Percentiles rank a stretch among this genome's conserved stretches.
Evolutionary conservation across 2,329 filamentous ascomycete species (phyloP).

Genomic region (Trichoderma breve): DNA sequence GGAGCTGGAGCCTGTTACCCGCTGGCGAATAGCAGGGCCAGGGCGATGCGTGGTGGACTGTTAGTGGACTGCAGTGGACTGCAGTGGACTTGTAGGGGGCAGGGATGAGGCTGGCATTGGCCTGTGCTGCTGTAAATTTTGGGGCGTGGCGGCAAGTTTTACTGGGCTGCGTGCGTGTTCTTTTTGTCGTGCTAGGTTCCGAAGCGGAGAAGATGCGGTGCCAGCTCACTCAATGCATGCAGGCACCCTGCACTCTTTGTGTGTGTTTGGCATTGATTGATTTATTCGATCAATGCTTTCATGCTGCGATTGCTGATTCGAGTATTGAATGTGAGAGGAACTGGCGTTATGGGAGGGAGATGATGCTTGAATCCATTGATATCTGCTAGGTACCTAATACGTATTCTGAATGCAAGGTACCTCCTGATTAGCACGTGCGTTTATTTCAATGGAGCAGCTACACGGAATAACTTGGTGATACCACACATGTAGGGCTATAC

Average conservation of each 20-base stretch:
- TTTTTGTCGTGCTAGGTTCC: neutral
- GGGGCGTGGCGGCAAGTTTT: neutral
- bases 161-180: neutral
- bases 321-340: neutral
- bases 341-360: neutral
- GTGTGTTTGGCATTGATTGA: neutral
- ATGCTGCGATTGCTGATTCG: neutral
- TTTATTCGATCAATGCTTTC: neutral
- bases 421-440: neutral
- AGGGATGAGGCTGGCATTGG: neutral
- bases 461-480: neutral
- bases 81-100: neutral
- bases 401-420: neutral
- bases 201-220: neutral
- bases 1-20: slow-evolving; percentile 10
- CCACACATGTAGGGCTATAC: neutral
- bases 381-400: too few species aligned
- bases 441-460: neutral
- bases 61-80: neutral
- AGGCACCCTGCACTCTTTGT: neutral
- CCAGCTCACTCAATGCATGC: neutral
- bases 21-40: slow-evolving; percentile 11
- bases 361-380: neutral
- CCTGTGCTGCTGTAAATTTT: neutral
- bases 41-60: neutral